These are phyloP conservation scores for Candida glucosophila DNA, from an alignment of 1,139 yeast genomes.

Conservation along the genomic window DNA sequence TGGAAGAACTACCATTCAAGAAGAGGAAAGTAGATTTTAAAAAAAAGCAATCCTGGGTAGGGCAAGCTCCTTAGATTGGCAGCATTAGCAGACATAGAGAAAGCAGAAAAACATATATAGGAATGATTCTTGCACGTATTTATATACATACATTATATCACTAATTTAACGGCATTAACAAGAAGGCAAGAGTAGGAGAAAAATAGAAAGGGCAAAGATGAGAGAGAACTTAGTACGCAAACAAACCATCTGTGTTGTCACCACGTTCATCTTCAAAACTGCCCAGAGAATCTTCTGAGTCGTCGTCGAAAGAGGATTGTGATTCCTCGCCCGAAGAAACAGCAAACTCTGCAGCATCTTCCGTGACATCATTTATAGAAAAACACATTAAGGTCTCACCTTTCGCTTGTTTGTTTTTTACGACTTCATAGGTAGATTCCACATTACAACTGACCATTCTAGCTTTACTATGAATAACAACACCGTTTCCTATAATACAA, in stretches of 20 bases:
- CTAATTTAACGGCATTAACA: too few species aligned
- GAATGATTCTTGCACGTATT: too few species aligned
- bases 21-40: too few species aligned
- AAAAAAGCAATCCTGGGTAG: too few species aligned
- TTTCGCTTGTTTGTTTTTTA: constrained; percentile 55
- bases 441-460: constrained; percentile 72
- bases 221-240: constrained; percentile 29
- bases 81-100: too few species aligned
- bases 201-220: too few species aligned
- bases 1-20: too few species aligned
- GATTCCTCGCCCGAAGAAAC: constrained; percentile 9
- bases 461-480: constrained; percentile 49
- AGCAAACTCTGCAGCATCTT: too few species aligned
- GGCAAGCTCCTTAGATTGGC: too few species aligned
- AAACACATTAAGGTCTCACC: constrained; percentile 75
- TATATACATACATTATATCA: too few species aligned
- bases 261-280: constrained; percentile 28
- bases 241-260: constrained; percentile 41
- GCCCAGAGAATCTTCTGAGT: constrained; percentile 15
- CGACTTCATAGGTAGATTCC: constrained; percentile 68
- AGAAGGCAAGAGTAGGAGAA: too few species aligned
- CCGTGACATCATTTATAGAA: constrained; percentile 49
- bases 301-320: constrained; percentile 14
- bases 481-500: constrained; percentile 73
- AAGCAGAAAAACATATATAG: too few species aligned